These are phyloP conservation scores for Tieghemiomyces parasiticus DNA, from an alignment of 192 early-diverging fungal species.

Conservation along the genomic window DNA sequence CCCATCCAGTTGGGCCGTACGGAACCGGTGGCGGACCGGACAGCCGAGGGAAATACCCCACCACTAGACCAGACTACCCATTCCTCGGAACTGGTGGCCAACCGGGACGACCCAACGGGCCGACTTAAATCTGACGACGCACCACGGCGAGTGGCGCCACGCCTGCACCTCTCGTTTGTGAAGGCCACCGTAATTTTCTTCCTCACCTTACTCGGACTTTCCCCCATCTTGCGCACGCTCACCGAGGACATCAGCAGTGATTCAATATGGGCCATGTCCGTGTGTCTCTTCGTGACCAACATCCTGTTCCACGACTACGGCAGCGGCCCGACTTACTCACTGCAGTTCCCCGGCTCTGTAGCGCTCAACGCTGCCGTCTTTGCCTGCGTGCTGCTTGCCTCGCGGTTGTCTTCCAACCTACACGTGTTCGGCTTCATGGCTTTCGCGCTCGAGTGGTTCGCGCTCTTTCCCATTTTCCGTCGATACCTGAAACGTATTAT, in stretches of 20 bases:
- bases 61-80: background rate
- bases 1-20: too few relatives aligned
- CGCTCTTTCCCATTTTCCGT: slow-evolving; percentile 84
- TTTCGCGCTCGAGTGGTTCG: slow-evolving; percentile 85
- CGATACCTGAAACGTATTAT: slow-evolving; percentile 52
- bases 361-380: slow-evolving; percentile 95
- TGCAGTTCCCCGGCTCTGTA: slow-evolving; percentile 81
- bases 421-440: slow-evolving; percentile 78
- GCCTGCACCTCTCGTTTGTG: slow-evolving; percentile 8
- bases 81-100: background rate
- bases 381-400: slow-evolving; percentile 82
- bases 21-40: too few relatives aligned
- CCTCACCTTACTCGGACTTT: slow-evolving; percentile 61
- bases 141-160: too few relatives aligned
- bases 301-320: slow-evolving; percentile 83
- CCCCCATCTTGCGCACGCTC: slow-evolving; percentile 80
- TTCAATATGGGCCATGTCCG: slow-evolving; percentile 86
- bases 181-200: slow-evolving; percentile 61
- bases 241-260: slow-evolving; percentile 81
- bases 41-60: background rate
- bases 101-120: background rate
- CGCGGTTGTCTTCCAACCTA: slow-evolving; percentile 63
- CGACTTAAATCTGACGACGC: too few relatives aligned
- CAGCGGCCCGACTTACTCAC: slow-evolving; percentile 19
- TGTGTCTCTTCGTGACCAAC: slow-evolving; percentile 69